A percentile compares a stretch with the other conserved stretches of the same genome.
Evolutionary conservation across 352 stramenopile species (phyloP).

Genomic region (Pythium coloratum): DNA sequence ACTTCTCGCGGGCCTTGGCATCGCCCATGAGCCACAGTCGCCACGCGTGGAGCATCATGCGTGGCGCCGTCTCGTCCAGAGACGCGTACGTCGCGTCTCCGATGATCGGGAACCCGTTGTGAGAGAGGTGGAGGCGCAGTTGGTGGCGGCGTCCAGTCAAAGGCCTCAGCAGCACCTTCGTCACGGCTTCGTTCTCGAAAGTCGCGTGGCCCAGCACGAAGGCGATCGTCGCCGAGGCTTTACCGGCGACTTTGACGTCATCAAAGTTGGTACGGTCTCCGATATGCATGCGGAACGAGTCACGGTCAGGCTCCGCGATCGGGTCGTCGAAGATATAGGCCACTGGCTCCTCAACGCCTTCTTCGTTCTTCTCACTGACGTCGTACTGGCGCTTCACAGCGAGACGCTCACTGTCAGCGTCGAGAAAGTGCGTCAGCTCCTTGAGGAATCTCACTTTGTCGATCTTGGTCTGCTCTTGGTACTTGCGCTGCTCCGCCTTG

Average conservation of each 20-base stretch:
- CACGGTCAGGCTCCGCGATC: conserved; percentile 62
- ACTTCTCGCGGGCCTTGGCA: conserved; percentile 41
- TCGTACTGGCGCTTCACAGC: conserved; percentile 59
- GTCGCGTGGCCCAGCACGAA: conserved; percentile 73
- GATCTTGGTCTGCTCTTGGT: conserved; percentile 37
- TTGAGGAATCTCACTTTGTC: conserved; percentile 58
- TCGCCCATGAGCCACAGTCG: conserved; percentile 67
- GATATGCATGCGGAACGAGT: conserved; percentile 73
- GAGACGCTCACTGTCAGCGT: conserved; percentile 42
- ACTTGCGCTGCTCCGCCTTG: conserved; percentile 45
- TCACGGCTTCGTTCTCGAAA: conserved; percentile 58
- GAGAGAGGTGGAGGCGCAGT: conserved; percentile 74
- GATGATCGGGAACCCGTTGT: conserved; percentile 74
- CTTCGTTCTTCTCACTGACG: conserved; percentile 9
- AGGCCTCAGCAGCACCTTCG: conserved; percentile 81
- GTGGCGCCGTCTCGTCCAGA: conserved; percentile 53
- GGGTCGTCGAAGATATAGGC: conserved; percentile 79
- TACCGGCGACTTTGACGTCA: conserved; percentile 28
- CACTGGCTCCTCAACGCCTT: conserved; percentile 40
- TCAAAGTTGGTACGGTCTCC: conserved; percentile 30
- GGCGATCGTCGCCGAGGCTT: conserved; percentile 68
- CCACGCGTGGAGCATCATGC: conserved; percentile 89
- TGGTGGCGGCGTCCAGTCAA: conserved; percentile 83
- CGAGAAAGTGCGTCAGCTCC: conserved; percentile 57
- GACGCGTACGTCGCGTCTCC: conserved; percentile 77